Base-by-base conservation (phyloP, 2,329 filamentous ascomycete genomes). In the Aspergillus novoparasiticus region DNA sequence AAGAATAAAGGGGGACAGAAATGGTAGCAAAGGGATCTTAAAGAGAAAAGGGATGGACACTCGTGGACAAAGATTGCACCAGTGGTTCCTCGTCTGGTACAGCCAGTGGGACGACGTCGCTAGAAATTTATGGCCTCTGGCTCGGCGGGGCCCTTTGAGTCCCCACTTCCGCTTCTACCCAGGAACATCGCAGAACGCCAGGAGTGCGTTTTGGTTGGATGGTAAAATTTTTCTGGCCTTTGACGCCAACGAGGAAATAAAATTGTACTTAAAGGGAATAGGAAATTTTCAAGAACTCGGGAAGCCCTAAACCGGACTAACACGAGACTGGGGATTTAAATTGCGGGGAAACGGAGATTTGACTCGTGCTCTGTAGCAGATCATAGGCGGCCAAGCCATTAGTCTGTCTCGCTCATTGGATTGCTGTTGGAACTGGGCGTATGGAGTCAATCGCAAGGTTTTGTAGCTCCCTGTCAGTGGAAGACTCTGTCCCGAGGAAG, bases 91-190 rank as follows among this genome's bases (percentile, higher is more conserved):
- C 60, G 54, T 36, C 56, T 41, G 55, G 28, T 48, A 50, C 26
- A 26, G 60, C 16, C 48, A 58, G 62, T 57, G 56, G 58, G 62
- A 66, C 53, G 61, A 61, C 43, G 43, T 51, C 53, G 64, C 34
- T 64, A 64, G 60, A 66, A 61, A 62, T 66, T 66, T 66, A 66
- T 64, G 59, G 55, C 57, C 61, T 54, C 36, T 55, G 51, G 51
- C 32, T 45, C 23, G 54, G 59, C 59, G 64, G 64, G 62, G 61
- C 50, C 60, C 30, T 8, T 59, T 41, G 46, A 57, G 51, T 56
- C 64, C 59, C 63, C 64, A 60, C 60, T 53, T 62, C 39, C 30
- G 14, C 34, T 39, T 34, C 26, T 59, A 30, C 21, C 30, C 55
- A 58, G 56, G 48, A 43, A 43, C 55, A 43, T 50, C 39, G 16